Conservation (phyloP, 352 stramenopile genomes). For the Vaucheria bursata region DNA sequence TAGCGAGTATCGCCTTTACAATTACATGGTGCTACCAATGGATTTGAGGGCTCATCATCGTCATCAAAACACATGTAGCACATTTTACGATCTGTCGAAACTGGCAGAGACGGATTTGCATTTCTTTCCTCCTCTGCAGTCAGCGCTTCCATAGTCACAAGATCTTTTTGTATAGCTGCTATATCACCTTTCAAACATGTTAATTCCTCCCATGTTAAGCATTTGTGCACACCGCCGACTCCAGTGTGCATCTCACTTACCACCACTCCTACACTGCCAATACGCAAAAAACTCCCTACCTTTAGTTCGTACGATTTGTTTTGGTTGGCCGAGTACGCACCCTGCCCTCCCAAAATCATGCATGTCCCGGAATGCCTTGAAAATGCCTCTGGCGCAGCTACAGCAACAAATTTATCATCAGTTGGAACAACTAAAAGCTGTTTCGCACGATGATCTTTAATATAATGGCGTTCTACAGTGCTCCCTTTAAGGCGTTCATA, state of each 20-base stretch:
- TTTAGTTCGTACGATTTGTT: constrained; percentile 45
- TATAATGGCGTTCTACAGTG: constrained; percentile 34
- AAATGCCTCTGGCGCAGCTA: constrained; percentile 61
- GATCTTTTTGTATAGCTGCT: constrained; percentile 55
- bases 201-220: constrained; percentile 68
- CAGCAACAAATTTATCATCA: constrained; percentile 44
- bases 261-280: constrained; percentile 76
- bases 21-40: constrained; percentile 73
- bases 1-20: constrained; percentile 83
- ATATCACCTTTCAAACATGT: constrained; percentile 75
- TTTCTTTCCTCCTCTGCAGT: constrained; percentile 48
- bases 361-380: constrained; percentile 78
- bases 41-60: constrained; percentile 68
- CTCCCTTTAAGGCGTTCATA: constrained; percentile 45
- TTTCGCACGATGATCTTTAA: constrained; percentile 48
- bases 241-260: constrained; percentile 73
- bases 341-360: constrained; percentile 64
- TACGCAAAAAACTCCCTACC: constrained; percentile 61
- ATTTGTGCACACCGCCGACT: constrained; percentile 60
- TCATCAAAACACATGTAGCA: constrained; percentile 88
- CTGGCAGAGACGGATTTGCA: too few relatives aligned
- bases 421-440: constrained; percentile 48
- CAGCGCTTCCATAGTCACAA: constrained; percentile 42
- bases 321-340: constrained; percentile 29
- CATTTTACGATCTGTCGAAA: constrained; percentile 28